Conservation (phyloP, 768 basidiomycete species). For the Suillus tomentosus region DNA sequence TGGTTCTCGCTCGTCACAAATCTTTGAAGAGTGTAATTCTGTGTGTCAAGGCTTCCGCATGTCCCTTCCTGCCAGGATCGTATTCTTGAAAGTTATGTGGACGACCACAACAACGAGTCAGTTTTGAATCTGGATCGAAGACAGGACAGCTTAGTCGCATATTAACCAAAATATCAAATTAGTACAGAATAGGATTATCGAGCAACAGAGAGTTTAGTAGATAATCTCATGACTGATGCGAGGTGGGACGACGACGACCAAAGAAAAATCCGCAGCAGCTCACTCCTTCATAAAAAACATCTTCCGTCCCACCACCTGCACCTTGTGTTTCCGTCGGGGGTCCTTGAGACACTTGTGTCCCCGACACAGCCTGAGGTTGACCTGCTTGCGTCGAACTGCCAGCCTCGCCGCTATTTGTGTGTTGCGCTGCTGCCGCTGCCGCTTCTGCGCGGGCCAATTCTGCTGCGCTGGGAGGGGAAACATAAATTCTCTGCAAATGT, state of each 20-base stretch:
- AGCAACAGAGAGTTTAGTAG: neutral
- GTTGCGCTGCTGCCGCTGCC: neutral
- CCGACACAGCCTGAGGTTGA: neutral
- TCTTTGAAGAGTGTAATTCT: no score
- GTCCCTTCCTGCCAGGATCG: no score
- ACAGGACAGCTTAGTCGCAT: neutral
- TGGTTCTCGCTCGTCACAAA: no score
- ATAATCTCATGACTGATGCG: neutral
- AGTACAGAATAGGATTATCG: neutral
- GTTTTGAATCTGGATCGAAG: constrained; percentile 22
- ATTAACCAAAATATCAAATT: neutral
- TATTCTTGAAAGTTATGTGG: no score
- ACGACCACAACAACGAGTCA: no score
- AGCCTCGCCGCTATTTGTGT: neutral
- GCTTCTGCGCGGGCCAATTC: neutral
- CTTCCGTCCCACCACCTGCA: neutral
- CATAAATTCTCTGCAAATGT: neutral
- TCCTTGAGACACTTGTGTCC: neutral
- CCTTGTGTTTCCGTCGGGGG: neutral
- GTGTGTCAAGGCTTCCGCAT: no score
- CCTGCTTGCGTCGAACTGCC: neutral
- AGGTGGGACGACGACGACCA: neutral
- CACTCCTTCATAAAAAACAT: neutral
- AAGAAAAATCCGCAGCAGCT: neutral
- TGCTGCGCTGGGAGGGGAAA: neutral